These are phyloP conservation scores for Eucalyptus fibrosa DNA, from an alignment of 345 rosid species.

Conservation along the genomic window DNA sequence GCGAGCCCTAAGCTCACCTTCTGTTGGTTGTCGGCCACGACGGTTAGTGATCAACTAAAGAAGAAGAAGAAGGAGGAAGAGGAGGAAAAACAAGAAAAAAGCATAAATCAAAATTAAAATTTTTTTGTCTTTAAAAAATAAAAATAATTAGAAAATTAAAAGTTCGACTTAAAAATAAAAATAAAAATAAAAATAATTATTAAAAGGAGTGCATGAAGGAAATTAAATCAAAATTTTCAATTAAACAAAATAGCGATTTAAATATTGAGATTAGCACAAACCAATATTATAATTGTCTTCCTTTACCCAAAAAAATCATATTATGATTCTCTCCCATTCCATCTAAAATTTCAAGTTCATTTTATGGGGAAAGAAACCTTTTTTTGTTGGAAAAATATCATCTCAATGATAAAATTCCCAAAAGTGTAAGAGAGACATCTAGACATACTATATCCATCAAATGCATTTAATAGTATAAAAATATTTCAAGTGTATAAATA, in stretches of 20 bases:
- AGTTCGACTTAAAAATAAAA: too few species aligned
- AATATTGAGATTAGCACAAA: not conserved
- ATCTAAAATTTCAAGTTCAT: not conserved
- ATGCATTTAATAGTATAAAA: not conserved
- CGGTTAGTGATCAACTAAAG: too few species aligned
- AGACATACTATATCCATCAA: not conserved
- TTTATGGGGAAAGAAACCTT: not conserved
- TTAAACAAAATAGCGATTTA: too few species aligned
- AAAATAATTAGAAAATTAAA: too few species aligned
- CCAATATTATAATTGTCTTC: not conserved
- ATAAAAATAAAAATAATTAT: too few species aligned
- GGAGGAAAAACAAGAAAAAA: too few species aligned
- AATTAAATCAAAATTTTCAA: too few species aligned
- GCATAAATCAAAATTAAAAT: too few species aligned
- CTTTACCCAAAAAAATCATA: too few species aligned
- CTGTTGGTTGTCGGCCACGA: accelerated
- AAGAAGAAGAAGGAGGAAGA: too few species aligned
- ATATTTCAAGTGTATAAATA: not conserved
- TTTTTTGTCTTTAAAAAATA: too few species aligned
- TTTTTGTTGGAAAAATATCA: not conserved
- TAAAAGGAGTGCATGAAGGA: too few species aligned
- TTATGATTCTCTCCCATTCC: not conserved
- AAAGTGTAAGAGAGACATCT: not conserved
- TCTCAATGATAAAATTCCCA: not conserved
- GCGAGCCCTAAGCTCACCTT: accelerated